Conservation (phyloP, 768 basidiomycete genomes). For the Artomyces pyxidatus region DNA sequence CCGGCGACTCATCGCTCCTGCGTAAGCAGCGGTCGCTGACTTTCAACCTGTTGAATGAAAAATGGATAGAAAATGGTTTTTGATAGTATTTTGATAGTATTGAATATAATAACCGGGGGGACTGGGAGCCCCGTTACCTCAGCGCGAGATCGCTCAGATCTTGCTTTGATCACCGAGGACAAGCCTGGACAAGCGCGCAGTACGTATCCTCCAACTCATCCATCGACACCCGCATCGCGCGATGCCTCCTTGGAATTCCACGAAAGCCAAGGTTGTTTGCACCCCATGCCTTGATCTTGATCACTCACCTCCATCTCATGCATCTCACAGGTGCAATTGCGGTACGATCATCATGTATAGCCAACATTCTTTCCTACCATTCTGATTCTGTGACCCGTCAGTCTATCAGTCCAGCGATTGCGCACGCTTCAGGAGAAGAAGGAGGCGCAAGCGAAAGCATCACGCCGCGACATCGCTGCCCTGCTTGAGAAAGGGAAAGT, state of each 20-base stretch:
- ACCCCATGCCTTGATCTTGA: neutral
- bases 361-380: conserved; percentile 5
- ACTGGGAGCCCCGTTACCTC: too few relatives aligned
- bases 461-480: conserved; percentile 75
- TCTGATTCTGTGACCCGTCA: conserved; percentile 21
- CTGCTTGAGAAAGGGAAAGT: conserved; percentile 71
- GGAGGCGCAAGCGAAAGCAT: conserved; percentile 67
- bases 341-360: conserved; percentile 24
- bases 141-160: too few relatives aligned
- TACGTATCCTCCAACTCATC: neutral
- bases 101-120: too few relatives aligned
- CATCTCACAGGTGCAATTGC: conserved; percentile 36
- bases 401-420: conserved; percentile 78
- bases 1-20: too few relatives aligned
- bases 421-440: conserved; percentile 90
- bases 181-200: too few relatives aligned
- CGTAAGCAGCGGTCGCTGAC: too few relatives aligned
- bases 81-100: too few relatives aligned
- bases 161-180: too few relatives aligned
- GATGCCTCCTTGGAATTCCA: conserved; percentile 52
- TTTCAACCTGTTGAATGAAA: too few relatives aligned
- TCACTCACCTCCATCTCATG: neutral
- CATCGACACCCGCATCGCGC: too few relatives aligned
- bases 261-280: conserved; percentile 47
- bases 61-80: too few relatives aligned